A percentile compares a stretch with the other conserved stretches of the same genome.
Conservation (phyloP, 1,284 basidiomycete species). For the Fomitiporia mediterranea region DNA sequence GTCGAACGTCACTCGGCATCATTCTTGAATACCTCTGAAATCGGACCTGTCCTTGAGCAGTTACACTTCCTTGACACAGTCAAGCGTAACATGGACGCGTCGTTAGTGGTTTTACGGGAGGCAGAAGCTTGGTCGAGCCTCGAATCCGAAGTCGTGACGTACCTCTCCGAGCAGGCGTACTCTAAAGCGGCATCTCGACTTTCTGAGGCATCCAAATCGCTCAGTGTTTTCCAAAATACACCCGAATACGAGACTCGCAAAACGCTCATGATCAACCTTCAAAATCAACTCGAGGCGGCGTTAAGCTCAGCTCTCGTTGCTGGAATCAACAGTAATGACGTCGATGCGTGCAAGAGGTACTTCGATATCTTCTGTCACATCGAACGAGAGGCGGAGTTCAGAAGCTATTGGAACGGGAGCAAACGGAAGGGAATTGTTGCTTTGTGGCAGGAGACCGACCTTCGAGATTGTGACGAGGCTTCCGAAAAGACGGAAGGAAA, state of each 20-base stretch:
- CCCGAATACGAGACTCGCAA: conserved; percentile 83
- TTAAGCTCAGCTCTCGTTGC: conserved; percentile 82
- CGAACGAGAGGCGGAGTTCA: conserved; percentile 85
- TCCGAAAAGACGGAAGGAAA: conserved; percentile 26
- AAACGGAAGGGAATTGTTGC: conserved; percentile 60
- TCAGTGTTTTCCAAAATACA: conserved; percentile 88
- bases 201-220: conserved; percentile 79
- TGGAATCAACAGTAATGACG: conserved; percentile 73
- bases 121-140: conserved; percentile 94
- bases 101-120: conserved; percentile 81
- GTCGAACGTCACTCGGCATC: conserved; percentile 49
- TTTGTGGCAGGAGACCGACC: conserved; percentile 58
- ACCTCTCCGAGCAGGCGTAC: conserved; percentile 74
- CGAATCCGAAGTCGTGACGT: conserved; percentile 82
- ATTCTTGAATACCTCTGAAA: conserved; percentile 45
- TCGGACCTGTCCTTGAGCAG: conserved; percentile 61
- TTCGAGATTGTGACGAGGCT: conserved; percentile 46
- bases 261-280: conserved; percentile 80
- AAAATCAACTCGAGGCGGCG: conserved; percentile 90
- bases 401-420: conserved; percentile 88
- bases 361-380: conserved; percentile 86
- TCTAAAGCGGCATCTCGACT: conserved; percentile 85
- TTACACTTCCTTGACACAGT: conserved; percentile 77
- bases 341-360: conserved; percentile 68
- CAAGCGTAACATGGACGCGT: conserved; percentile 80